A percentile compares a stretch with the other conserved stretches of the same genome.
Conservation (phyloP, 2,329 filamentous ascomycete species). For the Cladosporium oxysporum region DNA sequence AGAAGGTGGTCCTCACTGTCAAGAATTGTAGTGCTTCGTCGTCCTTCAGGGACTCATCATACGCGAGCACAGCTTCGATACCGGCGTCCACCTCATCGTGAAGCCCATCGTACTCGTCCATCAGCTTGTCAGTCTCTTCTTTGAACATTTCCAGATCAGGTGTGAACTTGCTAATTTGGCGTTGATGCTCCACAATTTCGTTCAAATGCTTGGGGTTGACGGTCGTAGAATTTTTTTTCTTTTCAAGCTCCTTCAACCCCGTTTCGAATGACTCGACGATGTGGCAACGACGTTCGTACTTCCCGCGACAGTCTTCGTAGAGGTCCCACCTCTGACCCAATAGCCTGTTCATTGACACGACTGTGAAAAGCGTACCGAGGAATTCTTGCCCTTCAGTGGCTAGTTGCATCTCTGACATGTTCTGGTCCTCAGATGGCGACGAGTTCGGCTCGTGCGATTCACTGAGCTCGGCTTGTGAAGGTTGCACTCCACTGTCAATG, state of each 20-base stretch:
- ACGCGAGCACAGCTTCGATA: neutral
- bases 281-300: neutral
- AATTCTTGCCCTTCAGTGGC: neutral
- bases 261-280: neutral
- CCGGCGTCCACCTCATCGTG: neutral
- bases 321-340: neutral
- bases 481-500: neutral
- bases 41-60: neutral
- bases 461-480: neutral
- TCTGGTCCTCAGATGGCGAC: neutral
- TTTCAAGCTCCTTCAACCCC: neutral
- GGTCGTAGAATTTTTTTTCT: neutral
- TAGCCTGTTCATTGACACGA: neutral
- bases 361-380: neutral
- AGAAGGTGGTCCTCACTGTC: neutral
- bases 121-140: neutral
- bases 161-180: neutral
- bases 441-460: neutral
- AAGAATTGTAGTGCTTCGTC: neutral
- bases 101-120: neutral
- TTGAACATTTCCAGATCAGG: neutral
- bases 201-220: neutral
- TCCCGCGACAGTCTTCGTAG: neutral
- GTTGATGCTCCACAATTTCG: neutral
- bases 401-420: neutral